Conservation (phyloP, 1,284 basidiomycete genomes). For the Naganishia sp. region DNA sequence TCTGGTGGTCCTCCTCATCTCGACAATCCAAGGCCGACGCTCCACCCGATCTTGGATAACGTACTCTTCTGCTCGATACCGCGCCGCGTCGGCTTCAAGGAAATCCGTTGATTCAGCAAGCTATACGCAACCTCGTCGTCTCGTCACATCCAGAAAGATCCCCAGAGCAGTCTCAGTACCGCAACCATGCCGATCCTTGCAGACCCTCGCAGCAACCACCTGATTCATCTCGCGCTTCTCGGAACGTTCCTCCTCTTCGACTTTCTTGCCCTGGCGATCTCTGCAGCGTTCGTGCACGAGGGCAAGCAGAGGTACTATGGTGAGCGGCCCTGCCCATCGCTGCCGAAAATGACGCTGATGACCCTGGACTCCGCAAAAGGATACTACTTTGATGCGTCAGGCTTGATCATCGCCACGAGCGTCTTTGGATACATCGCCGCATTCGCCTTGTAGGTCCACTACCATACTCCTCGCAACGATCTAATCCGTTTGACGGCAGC, state of each 20-base stretch:
- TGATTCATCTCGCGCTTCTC: conserved; percentile 14
- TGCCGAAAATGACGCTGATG: too few species aligned
- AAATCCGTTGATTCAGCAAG: too few species aligned
- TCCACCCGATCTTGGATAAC: too few species aligned
- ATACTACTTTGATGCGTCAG: conserved; percentile 15
- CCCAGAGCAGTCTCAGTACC: neutral
- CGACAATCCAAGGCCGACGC: too few species aligned
- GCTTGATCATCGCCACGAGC: conserved; percentile 12
- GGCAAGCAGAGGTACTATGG: conserved; percentile 8
- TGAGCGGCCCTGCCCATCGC: neutral
- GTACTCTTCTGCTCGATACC: too few species aligned
- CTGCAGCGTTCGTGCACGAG: conserved; percentile 8
- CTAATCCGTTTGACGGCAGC: neutral
- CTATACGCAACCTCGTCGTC: too few species aligned
- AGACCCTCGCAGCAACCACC: conserved; percentile 7
- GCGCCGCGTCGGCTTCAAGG: too few species aligned
- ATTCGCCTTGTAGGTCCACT: neutral
- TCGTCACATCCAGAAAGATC: too few species aligned
- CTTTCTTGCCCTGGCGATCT: conserved; percentile 18
- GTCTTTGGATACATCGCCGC: conserved; percentile 2
- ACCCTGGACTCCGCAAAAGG: neutral
- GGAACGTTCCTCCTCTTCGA: conserved; percentile 12
- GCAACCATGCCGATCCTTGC: conserved; percentile 8
- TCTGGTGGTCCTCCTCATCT: too few species aligned
- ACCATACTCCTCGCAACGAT: neutral